Evolutionary conservation across 768 basidiomycete species (phyloP).

Genomic region (Melanogaster broomeanus): DNA sequence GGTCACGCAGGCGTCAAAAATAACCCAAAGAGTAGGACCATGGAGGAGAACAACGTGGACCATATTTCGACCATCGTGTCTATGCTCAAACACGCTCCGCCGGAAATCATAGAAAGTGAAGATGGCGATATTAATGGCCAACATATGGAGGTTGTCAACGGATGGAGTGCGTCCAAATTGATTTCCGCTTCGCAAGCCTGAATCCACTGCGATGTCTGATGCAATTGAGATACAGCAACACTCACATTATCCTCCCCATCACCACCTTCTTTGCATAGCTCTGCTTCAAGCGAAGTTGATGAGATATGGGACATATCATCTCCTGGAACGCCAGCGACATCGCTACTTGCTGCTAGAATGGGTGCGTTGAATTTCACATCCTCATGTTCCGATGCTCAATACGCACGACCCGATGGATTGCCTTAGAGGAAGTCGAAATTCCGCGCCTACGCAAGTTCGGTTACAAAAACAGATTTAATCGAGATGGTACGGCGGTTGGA

Average conservation of each 20-base stretch:
- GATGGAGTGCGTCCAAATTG: slow-evolving; percentile 54
- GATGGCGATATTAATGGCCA: slow-evolving; percentile 46
- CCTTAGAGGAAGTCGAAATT: slow-evolving; percentile 52
- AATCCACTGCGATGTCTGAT: slow-evolving; percentile 3
- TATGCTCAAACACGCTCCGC: slow-evolving; percentile 23
- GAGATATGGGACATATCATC: slow-evolving; percentile 53
- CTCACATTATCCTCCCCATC: slow-evolving; percentile 45
- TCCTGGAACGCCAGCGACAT: slow-evolving; percentile 42
- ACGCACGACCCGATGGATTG: slow-evolving; percentile 2
- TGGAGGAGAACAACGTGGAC: slow-evolving; percentile 6
- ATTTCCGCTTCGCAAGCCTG: neutral
- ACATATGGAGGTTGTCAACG: slow-evolving; percentile 61
- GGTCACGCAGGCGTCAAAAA: neutral
- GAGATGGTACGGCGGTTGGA: slow-evolving; percentile 2
- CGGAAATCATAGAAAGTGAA: slow-evolving; percentile 35
- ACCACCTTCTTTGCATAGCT: slow-evolving; percentile 35
- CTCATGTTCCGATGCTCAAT: neutral
- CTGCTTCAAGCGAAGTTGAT: slow-evolving; percentile 49
- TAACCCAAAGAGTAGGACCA: neutral
- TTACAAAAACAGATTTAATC: slow-evolving; percentile 15
- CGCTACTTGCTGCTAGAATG: slow-evolving; percentile 48
- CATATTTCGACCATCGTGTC: slow-evolving; percentile 28
- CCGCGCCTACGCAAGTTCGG: slow-evolving; percentile 54
- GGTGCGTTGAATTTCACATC: slow-evolving; percentile 36
- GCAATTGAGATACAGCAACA: slow-evolving; percentile 17